These are phyloP conservation scores for Vitis rotundifolia DNA, from an alignment of 164 flowering plant species.

Conservation along the genomic window DNA sequence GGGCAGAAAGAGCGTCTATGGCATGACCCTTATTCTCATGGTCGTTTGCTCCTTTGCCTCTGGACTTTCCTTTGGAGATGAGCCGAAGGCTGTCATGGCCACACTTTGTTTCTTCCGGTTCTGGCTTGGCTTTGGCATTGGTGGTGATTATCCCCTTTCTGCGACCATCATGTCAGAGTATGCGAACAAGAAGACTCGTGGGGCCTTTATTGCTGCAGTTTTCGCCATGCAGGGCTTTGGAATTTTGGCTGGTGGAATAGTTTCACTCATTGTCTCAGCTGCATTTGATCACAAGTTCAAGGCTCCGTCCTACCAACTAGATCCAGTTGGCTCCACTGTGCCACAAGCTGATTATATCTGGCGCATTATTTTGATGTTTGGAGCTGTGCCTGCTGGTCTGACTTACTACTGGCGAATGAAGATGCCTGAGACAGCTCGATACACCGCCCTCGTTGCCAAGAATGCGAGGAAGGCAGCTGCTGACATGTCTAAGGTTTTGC, in stretches of 20 bases:
- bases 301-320: conserved; percentile 10
- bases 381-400: conserved; percentile 47
- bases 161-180: conserved; percentile 44
- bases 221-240: conserved; percentile 42
- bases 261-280: conserved; percentile 18
- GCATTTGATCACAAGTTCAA: conserved; percentile 12
- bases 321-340: conserved; percentile 19
- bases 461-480: conserved; percentile 52
- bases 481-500: conserved; percentile 51
- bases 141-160: conserved; percentile 40
- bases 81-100: conserved; percentile 20
- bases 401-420: conserved; percentile 74
- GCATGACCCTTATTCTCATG: conserved; percentile 32
- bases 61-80: conserved; percentile 23
- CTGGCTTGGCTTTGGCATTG: conserved; percentile 45
- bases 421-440: conserved; percentile 73
- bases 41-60: conserved; percentile 29
- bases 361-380: conserved; percentile 49
- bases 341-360: conserved; percentile 46
- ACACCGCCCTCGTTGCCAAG: conserved; percentile 62
- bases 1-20: conserved; percentile 34
- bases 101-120: conserved; percentile 42
- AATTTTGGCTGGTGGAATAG: conserved; percentile 29
- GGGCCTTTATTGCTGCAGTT: conserved; percentile 38
- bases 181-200: conserved; percentile 37